These are phyloP conservation scores for Tricholoma saponaceum DNA, from an alignment of 768 basidiomycete genomes.

Conservation along the genomic window DNA sequence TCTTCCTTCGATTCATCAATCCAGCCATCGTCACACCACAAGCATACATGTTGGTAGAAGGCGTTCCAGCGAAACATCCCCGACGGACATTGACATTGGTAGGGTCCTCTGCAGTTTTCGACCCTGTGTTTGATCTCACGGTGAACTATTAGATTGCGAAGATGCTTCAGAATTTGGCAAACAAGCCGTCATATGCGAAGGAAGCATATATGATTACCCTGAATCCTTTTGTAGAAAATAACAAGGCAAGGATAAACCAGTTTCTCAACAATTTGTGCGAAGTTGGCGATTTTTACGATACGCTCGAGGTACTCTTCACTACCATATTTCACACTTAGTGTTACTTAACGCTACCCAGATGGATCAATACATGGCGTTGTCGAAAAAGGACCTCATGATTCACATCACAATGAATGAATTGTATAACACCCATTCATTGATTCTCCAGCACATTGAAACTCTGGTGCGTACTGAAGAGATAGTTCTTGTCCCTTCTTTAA, in stretches of 20 bases:
- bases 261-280: conserved; percentile 97
- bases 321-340: not conserved
- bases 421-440: conserved; percentile 97
- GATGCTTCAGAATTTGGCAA: conserved; percentile 99
- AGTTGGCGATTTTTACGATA: conserved; percentile 99
- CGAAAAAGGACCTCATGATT: conserved; percentile 98
- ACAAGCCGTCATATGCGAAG: conserved; percentile 97
- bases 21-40: conserved; percentile 99
- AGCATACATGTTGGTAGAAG: conserved; percentile 99
- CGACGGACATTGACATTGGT: conserved; percentile 90
- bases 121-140: conserved; percentile 4
- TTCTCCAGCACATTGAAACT: conserved; percentile 92
- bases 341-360: conserved; percentile 50
- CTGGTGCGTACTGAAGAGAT: conserved; percentile 53
- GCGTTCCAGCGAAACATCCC: conserved; percentile 96
- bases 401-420: conserved; percentile 98
- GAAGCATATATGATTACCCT: conserved; percentile 98
- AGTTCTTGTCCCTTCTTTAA: not conserved
- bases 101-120: conserved; percentile 3
- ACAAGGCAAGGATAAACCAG: conserved; percentile 96
- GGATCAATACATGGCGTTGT: conserved; percentile 99
- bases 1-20: conserved; percentile 99
- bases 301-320: conserved; percentile 68
- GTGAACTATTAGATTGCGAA: conserved; percentile 77
- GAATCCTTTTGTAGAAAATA: conserved; percentile 98